These are phyloP conservation scores for Andalucia godoyi DNA, from an alignment of 78 protist species.

Conservation along the genomic window DNA sequence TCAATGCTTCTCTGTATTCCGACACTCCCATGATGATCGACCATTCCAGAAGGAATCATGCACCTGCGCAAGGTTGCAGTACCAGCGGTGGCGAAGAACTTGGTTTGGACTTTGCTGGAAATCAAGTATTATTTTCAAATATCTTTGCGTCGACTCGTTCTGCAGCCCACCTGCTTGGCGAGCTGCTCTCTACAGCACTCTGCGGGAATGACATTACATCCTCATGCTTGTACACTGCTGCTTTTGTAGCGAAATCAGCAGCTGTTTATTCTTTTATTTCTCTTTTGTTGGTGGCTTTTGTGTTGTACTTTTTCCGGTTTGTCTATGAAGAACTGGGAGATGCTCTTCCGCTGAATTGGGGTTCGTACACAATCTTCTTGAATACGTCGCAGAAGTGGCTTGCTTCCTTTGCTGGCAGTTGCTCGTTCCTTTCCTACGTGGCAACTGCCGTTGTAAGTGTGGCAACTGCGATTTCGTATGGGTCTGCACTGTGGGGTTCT, in stretches of 20 bases:
- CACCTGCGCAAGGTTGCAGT: too few relatives aligned
- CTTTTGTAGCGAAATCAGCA: neutral
- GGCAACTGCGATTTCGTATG: conserved; percentile 24
- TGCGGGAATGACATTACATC: conserved; percentile 9
- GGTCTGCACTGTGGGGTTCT: conserved; percentile 11
- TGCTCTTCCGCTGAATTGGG: conserved; percentile 72
- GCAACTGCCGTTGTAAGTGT: conserved; percentile 62
- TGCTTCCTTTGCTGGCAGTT: conserved; percentile 62
- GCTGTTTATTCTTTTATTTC: conserved; percentile 18
- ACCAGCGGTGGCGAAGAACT: too few relatives aligned
- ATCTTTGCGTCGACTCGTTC: too few relatives aligned
- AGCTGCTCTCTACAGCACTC: too few relatives aligned
- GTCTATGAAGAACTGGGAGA: conserved; percentile 39
- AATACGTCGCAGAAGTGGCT: conserved; percentile 55
- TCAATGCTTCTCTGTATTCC: too few relatives aligned
- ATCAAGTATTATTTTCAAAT: too few relatives aligned
- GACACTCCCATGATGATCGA: too few relatives aligned
- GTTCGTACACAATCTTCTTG: conserved; percentile 63
- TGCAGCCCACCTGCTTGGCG: too few relatives aligned
- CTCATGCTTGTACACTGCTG: neutral
- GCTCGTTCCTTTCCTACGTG: conserved; percentile 64
- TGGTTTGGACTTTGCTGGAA: too few relatives aligned
- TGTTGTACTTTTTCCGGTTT: conserved; percentile 49
- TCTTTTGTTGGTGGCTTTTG: conserved; percentile 36
- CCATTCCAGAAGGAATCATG: too few relatives aligned